These are phyloP conservation scores for Forsythia viridissima DNA, from an alignment of 257 asterid genomes.

Conservation along the genomic window DNA sequence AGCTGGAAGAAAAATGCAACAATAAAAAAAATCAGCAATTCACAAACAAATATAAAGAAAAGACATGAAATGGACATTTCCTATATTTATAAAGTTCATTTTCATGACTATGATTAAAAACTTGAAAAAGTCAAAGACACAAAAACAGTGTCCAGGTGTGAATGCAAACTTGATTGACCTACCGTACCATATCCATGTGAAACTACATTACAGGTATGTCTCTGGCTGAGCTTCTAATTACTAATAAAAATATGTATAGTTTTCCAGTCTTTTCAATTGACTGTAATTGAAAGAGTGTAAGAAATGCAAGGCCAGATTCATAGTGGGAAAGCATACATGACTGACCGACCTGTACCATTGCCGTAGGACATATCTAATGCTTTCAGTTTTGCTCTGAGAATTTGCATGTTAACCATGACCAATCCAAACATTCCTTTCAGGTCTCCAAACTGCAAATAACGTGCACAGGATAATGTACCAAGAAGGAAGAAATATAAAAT, in stretches of 20 bases:
- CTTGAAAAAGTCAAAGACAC: background rate
- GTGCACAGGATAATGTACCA: constrained; percentile 4
- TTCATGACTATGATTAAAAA: background rate
- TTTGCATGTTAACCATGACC: constrained; percentile 59
- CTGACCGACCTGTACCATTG: constrained; percentile 66
- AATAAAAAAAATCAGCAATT: constrained; percentile 19
- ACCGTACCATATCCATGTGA: constrained; percentile 7
- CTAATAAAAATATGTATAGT: background rate
- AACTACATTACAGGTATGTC: background rate
- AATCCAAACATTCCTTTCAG: constrained; percentile 86
- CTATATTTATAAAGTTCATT: constrained; percentile 12
- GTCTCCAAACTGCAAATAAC: constrained; percentile 82
- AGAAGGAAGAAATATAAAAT: background rate
- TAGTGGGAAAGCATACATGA: constrained; percentile 15
- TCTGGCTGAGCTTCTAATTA: constrained; percentile 1
- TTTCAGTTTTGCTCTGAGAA: constrained; percentile 75
- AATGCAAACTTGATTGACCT: background rate
- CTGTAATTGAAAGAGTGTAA: background rate
- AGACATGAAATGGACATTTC: background rate
- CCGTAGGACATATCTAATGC: constrained; percentile 78
- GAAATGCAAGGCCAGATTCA: background rate
- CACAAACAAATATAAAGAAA: constrained; percentile 16
- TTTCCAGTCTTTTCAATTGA: constrained; percentile 11
- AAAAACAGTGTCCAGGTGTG: background rate
- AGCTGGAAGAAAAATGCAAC: constrained; percentile 55